A percentile compares a stretch with the other conserved stretches of the same genome.
These are phyloP conservation scores for Globisporangium acanthophoron DNA, from an alignment of 352 stramenopile species.

Conservation along the genomic window DNA sequence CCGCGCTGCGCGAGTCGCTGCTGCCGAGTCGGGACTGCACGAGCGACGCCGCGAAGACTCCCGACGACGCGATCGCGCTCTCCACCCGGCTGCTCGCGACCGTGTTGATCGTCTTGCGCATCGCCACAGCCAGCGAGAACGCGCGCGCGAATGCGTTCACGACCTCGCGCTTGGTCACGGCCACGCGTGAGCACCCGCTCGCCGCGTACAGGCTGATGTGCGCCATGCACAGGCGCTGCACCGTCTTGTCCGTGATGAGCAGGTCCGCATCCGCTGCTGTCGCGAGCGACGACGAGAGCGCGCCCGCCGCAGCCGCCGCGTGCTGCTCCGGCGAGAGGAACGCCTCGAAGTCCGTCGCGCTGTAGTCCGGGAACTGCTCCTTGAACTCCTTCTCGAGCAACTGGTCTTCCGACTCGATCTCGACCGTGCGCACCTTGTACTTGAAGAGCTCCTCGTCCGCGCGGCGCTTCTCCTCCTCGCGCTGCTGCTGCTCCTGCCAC, in stretches of 20 bases:
- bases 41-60: constrained; percentile 57
- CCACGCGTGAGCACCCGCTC: constrained; percentile 36
- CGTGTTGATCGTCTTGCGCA: constrained; percentile 64
- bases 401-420: constrained; percentile 81
- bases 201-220: constrained; percentile 67
- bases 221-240: constrained; percentile 66
- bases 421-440: constrained; percentile 78
- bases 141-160: constrained; percentile 61
- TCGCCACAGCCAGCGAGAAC: constrained; percentile 62
- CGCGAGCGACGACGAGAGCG: constrained; percentile 12
- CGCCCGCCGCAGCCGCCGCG: not conserved
- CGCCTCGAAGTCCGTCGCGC: constrained; percentile 51
- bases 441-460: constrained; percentile 80
- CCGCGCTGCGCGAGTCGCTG: constrained; percentile 25
- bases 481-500: constrained; percentile 80
- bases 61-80: constrained; percentile 40
- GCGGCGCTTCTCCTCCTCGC: constrained; percentile 63
- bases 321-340: constrained; percentile 46
- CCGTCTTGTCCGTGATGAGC: constrained; percentile 68
- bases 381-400: constrained; percentile 85
- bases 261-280: constrained; percentile 28
- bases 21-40: constrained; percentile 64
- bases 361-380: constrained; percentile 93
- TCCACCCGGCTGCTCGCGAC: constrained; percentile 39
- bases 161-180: constrained; percentile 35